Evolutionary conservation across 1,284 basidiomycete genomes (phyloP).

Genomic region (Austroboletus novae-zelandiae): DNA sequence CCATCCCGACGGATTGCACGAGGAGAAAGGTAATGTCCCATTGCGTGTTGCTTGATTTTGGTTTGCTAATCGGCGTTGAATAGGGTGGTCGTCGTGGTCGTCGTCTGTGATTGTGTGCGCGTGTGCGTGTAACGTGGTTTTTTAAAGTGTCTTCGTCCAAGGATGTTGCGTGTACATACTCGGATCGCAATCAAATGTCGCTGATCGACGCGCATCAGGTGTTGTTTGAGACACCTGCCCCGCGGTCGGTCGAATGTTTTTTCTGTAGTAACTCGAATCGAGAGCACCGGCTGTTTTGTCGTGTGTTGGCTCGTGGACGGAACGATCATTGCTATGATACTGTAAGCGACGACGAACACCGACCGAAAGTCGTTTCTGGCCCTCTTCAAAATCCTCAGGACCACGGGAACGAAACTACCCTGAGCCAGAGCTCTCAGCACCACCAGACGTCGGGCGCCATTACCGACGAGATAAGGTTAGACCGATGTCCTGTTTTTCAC

Average conservation of each 20-base stretch:
- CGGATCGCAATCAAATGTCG: slow-evolving; percentile 55
- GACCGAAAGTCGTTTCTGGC: no score
- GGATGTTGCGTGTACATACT: slow-evolving; percentile 34
- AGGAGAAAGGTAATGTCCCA: slow-evolving; percentile 77
- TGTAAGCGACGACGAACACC: no score
- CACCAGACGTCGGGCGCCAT: slow-evolving; percentile 85
- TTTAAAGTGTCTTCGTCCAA: slow-evolving; percentile 17
- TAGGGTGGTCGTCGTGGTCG: slow-evolving; percentile 99
- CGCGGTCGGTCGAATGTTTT: slow-evolving; percentile 60
- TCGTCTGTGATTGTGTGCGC: slow-evolving; percentile 67
- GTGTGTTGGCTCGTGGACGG: neutral
- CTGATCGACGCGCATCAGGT: slow-evolving; percentile 79
- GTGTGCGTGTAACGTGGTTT: slow-evolving; percentile 5
- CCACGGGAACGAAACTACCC: no score
- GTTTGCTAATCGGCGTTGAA: slow-evolving; percentile 9
- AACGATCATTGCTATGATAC: no score
- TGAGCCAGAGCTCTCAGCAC: slow-evolving; percentile 32
- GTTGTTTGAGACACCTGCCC: slow-evolving; percentile 52
- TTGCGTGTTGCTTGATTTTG: neutral
- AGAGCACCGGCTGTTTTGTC: neutral
- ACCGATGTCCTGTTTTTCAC: slow-evolving; percentile 4
- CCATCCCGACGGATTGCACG: slow-evolving; percentile 96
- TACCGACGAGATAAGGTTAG: slow-evolving; percentile 91
- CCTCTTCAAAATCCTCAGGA: no score
- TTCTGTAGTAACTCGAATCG: neutral